These are phyloP conservation scores for Leishmania guyanensis DNA, from an alignment of 208 protist genomes.

Conservation along the genomic window DNA sequence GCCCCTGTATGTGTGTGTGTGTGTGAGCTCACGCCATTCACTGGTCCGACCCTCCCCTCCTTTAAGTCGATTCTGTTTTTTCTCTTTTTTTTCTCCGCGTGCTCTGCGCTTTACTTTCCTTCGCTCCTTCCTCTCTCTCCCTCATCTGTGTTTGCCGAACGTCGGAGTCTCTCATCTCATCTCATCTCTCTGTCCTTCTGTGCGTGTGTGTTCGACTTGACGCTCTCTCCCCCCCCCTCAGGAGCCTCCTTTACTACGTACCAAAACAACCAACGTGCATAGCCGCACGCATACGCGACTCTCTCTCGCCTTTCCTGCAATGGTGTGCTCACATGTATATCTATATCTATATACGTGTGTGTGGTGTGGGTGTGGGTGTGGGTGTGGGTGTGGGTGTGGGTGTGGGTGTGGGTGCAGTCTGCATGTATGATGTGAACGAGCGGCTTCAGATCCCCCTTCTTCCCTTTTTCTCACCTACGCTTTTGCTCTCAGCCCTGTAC, in stretches of 20 bases:
- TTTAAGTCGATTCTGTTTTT: not conserved
- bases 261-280: not conserved
- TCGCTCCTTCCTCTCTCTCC: not conserved
- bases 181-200: not conserved
- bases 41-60: not conserved
- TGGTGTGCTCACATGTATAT: not conserved
- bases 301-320: not conserved
- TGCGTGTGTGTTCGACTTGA: conserved; percentile 1
- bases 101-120: not conserved
- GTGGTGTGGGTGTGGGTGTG: not conserved
- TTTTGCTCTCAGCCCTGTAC: not conserved
- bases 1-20: not conserved
- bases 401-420: not conserved
- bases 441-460: not conserved
- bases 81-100: not conserved
- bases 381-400: not conserved
- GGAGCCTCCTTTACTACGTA: not conserved
- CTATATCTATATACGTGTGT: too few species aligned
- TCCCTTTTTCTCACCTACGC: not conserved
- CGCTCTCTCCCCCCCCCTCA: not conserved
- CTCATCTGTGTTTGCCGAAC: not conserved
- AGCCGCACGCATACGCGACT: not conserved
- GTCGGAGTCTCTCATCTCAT: not conserved
- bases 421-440: not conserved
- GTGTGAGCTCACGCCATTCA: not conserved